A percentile compares a stretch with the other conserved stretches of the same genome.
phyloP scores from a whole-genome alignment of 805 yeast species.

The Candida tallmaniae region DNA sequence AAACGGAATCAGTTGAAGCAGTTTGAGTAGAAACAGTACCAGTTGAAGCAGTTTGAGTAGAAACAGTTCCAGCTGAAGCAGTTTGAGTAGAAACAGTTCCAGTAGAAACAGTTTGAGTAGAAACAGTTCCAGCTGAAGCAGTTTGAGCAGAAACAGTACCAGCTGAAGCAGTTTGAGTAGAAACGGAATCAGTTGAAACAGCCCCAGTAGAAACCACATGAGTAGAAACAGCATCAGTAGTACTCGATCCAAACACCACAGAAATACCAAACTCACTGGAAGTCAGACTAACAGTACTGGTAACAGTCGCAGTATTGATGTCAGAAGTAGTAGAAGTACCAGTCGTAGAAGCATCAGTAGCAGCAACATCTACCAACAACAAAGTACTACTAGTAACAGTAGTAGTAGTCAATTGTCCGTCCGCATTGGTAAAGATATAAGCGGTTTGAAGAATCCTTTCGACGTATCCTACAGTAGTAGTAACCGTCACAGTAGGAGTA shows the following conservation, averaged over 20 bases:
- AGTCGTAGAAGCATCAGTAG: neutral
- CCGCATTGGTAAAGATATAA: slow-evolving; percentile 26
- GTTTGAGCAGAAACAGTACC: too few relatives aligned
- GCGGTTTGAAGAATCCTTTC: slow-evolving; percentile 23
- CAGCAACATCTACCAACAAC: neutral
- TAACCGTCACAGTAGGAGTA: slow-evolving; percentile 27
- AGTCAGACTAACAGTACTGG: slow-evolving; percentile 6
- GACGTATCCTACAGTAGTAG: slow-evolving; percentile 24
- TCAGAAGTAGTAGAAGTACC: neutral
- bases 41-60: too few relatives aligned
- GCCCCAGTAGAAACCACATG: neutral
- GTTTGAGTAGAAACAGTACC: too few relatives aligned
- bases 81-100: too few relatives aligned
- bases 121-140: too few relatives aligned
- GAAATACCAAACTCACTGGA: slow-evolving; percentile 5
- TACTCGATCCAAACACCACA: neutral
- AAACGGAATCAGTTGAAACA: neutral
- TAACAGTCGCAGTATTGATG: slow-evolving; percentile 5
- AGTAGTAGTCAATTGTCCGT: slow-evolving; percentile 24
- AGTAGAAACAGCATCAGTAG: neutral
- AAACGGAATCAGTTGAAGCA: too few relatives aligned
- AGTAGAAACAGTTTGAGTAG: too few relatives aligned
- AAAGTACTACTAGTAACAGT: slow-evolving; percentile 12
- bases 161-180: too few relatives aligned
- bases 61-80: too few relatives aligned